These are phyloP conservation scores for Paracamarosporium sp. DNA, from an alignment of 2,329 filamentous ascomycete genomes.

Conservation along the genomic window DNA sequence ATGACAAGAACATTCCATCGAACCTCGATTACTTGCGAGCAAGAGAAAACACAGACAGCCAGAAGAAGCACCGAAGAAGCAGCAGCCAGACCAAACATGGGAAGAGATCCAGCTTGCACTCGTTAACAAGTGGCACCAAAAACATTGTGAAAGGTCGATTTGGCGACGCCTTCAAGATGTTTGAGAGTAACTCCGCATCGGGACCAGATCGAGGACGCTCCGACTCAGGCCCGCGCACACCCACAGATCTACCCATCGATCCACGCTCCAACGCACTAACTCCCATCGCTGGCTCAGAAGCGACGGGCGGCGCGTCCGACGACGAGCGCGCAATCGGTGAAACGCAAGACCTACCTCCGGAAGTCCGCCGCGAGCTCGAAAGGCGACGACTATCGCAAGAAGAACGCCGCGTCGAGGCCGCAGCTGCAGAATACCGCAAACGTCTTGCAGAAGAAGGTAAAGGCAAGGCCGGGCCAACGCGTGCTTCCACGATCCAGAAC, in stretches of 20 bases:
- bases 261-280: conserved; percentile 50
- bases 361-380: conserved; percentile 90
- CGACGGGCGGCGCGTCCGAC: conserved; percentile 72
- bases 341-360: conserved; percentile 77
- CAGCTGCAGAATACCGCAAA: conserved; percentile 85
- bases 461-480: conserved; percentile 56
- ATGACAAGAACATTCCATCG: conserved; percentile 74
- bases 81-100: conserved; percentile 65
- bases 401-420: conserved; percentile 86
- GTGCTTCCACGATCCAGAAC: conserved; percentile 87
- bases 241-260: conserved; percentile 31
- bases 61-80: conserved; percentile 62
- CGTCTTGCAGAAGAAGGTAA: conserved; percentile 70
- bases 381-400: conserved; percentile 81
- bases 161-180: conserved; percentile 90
- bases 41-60: conserved; percentile 68
- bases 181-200: conserved; percentile 66
- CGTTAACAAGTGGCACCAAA: conserved; percentile 75
- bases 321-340: conserved; percentile 70
- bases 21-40: conserved; percentile 84
- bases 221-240: conserved; percentile 31
- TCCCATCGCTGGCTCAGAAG: conserved; percentile 78
- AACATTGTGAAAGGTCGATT: conserved; percentile 87
- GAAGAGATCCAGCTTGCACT: conserved; percentile 77
- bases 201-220: conserved; percentile 33